Percentiles rank a stretch among this genome's conserved stretches.
phyloP scores from a whole-genome alignment of 495 filamentous ascomycete genomes.

The Lasiosphaeria hispida region DNA sequence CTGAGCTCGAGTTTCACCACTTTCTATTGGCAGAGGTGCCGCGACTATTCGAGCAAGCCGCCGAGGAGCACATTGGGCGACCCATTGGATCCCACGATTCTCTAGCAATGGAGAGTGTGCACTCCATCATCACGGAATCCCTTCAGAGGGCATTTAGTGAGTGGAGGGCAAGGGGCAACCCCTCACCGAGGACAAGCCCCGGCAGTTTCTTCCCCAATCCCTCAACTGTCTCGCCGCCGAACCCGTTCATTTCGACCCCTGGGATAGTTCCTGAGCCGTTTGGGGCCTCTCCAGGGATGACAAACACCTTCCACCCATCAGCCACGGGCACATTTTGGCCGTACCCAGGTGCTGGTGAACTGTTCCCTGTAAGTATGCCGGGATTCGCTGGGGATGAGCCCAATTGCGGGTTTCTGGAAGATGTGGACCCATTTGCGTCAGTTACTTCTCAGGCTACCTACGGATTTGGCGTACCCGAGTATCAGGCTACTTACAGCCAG shows the following conservation, averaged over 20 bases:
- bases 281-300: too few relatives aligned
- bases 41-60: conserved; percentile 21
- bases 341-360: too few relatives aligned
- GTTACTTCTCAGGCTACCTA: too few relatives aligned
- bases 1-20: conserved; percentile 24
- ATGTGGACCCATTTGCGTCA: too few relatives aligned
- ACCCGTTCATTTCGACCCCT: background rate
- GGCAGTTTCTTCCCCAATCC: background rate
- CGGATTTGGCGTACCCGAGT: too few relatives aligned
- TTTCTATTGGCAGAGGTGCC: conserved; percentile 27
- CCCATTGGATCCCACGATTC: conserved; percentile 15
- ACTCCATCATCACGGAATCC: conserved; percentile 23
- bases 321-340: too few relatives aligned
- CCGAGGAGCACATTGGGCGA: conserved; percentile 20
- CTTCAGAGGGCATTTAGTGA: conserved; percentile 24
- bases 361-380: too few relatives aligned
- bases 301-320: too few relatives aligned
- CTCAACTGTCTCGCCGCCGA: background rate
- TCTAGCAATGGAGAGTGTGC: conserved; percentile 22
- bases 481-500: too few relatives aligned
- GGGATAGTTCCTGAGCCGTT: background rate
- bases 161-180: conserved; percentile 19
- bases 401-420: too few relatives aligned
- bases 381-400: too few relatives aligned
- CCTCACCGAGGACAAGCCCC: background rate